These are phyloP conservation scores for Durusdinium trenchii DNA, from an alignment of 73 alveolate species.

Conservation along the genomic window DNA sequence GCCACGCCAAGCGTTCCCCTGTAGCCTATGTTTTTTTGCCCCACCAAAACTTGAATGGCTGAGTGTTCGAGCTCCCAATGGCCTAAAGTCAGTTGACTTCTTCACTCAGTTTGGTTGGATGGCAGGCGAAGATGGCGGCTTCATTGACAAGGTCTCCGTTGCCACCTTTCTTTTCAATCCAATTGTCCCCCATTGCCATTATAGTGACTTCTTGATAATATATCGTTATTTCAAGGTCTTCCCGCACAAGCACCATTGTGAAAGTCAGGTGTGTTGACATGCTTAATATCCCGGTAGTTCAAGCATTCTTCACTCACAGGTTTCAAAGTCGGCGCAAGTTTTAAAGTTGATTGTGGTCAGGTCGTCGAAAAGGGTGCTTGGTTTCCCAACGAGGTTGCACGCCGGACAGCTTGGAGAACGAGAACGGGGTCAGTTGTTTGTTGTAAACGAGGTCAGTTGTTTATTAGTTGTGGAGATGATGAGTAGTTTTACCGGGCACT, in stretches of 20 bases:
- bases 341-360: background rate
- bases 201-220: background rate
- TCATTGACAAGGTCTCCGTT: background rate
- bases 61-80: too few relatives aligned
- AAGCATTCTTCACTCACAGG: background rate
- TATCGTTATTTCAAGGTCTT: background rate
- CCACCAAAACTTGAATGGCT: too few relatives aligned
- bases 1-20: too few relatives aligned
- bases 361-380: conserved; percentile 52
- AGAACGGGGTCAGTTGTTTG: background rate
- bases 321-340: background rate
- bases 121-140: background rate
- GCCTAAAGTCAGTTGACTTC: too few relatives aligned
- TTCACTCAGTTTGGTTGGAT: too few relatives aligned
- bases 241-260: background rate
- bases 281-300: background rate
- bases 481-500: background rate
- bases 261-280: too few relatives aligned
- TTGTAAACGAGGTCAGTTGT: background rate
- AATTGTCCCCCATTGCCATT: too few relatives aligned
- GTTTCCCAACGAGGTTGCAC: conserved; percentile 79
- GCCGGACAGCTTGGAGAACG: conserved; percentile 1
- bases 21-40: too few relatives aligned
- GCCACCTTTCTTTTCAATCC: too few relatives aligned
- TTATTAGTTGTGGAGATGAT: background rate